These are phyloP conservation scores for Quercus phellos DNA, from an alignment of 331 rosid species.

Conservation along the genomic window DNA sequence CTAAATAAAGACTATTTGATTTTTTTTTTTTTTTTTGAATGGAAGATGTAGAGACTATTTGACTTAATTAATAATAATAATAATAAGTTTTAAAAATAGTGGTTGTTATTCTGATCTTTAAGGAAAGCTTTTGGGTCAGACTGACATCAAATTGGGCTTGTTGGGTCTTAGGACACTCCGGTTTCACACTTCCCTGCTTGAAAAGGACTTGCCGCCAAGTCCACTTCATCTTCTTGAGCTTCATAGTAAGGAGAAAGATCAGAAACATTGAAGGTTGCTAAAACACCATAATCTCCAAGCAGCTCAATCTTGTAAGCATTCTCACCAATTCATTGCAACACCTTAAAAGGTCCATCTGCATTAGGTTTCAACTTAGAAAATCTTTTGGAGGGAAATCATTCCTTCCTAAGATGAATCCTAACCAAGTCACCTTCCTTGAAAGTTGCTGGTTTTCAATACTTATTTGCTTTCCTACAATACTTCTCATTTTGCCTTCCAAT, in stretches of 20 bases:
- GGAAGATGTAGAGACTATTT: too few relatives aligned
- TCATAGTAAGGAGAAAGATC: not conserved
- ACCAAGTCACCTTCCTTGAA: not conserved
- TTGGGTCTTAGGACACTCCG: not conserved
- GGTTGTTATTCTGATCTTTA: too few relatives aligned
- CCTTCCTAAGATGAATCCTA: not conserved
- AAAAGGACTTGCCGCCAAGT: not conserved
- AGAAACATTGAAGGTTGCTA: not conserved
- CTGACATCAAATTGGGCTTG: not conserved
- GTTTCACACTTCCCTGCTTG: not conserved
- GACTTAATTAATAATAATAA: too few relatives aligned
- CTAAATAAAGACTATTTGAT: too few relatives aligned
- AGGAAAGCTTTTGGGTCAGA: too few relatives aligned
- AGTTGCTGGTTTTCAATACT: not conserved
- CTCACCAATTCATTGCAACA: not conserved
- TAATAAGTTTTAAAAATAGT: too few relatives aligned
- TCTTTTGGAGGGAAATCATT: too few relatives aligned
- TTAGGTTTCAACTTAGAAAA: not conserved
- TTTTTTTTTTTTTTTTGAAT: too few relatives aligned
- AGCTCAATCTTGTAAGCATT: slow-evolving; percentile 3
- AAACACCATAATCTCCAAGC: not conserved
- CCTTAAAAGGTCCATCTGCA: not conserved
- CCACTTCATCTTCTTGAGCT: not conserved
- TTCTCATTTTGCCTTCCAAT: too few relatives aligned
- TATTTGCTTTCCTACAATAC: not conserved